Percentiles rank a stretch among this genome's conserved stretches.
These are phyloP conservation scores for Exophiala oligosperma DNA, from an alignment of 2,329 filamentous ascomycete species.

Conservation along the genomic window DNA sequence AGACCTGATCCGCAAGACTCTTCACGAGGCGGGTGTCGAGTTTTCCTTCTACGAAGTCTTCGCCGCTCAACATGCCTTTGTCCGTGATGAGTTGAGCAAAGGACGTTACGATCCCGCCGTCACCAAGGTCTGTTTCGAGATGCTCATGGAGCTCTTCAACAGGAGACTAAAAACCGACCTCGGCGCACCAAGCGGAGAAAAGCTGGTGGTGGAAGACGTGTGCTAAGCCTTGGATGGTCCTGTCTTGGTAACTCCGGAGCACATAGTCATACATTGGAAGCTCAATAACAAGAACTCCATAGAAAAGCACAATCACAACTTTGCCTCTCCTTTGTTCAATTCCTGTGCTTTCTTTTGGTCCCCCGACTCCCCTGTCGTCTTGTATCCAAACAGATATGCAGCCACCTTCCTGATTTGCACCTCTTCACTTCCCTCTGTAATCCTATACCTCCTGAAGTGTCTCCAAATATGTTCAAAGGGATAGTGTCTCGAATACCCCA, in stretches of 20 bases:
- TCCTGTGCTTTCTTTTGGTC: constrained; percentile 33
- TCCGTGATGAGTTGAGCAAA: constrained; percentile 88
- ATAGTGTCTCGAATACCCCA: constrained; percentile 59
- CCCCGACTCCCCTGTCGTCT: constrained; percentile 42
- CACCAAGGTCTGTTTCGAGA: constrained; percentile 85
- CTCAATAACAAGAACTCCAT: not conserved
- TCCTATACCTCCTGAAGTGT: constrained; percentile 63
- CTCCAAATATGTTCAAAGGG: constrained; percentile 67
- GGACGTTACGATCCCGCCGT: constrained; percentile 90
- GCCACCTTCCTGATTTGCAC: constrained; percentile 67
- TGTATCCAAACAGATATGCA: constrained; percentile 57
- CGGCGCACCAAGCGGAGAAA: constrained; percentile 64
- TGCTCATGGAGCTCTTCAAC: constrained; percentile 82
- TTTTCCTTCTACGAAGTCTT: constrained; percentile 87
- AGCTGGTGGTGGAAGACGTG: constrained; percentile 68
- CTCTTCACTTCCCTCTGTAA: constrained; percentile 65
- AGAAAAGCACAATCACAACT: constrained; percentile 8
- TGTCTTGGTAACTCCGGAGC: not conserved
- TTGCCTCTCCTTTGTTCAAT: constrained; percentile 15
- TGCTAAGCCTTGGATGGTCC: constrained; percentile 50
- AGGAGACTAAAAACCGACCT: constrained; percentile 76
- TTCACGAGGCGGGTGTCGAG: constrained; percentile 71
- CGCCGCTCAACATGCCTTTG: constrained; percentile 74
- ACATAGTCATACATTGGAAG: not conserved
- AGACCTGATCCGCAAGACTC: constrained; percentile 77